These are phyloP conservation scores for Leccinum boreale DNA, from an alignment of 768 basidiomycete species.

Conservation along the genomic window DNA sequence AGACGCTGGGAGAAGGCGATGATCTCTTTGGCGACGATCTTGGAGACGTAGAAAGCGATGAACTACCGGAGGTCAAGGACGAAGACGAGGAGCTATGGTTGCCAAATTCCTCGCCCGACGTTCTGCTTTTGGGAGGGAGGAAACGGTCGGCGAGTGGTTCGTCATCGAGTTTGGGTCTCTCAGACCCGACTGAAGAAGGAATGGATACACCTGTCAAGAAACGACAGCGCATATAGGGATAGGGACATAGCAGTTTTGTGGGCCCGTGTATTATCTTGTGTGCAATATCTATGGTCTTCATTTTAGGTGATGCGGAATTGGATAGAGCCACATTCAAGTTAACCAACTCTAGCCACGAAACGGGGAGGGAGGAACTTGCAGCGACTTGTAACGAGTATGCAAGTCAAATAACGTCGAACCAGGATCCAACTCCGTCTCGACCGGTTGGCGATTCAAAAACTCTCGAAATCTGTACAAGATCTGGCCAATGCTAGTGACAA, in stretches of 20 bases:
- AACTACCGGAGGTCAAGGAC: slow-evolving; percentile 5
- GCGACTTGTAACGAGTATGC: too few species aligned
- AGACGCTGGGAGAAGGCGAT: neutral
- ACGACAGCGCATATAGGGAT: slow-evolving; percentile 16
- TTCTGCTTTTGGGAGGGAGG: slow-evolving; percentile 31
- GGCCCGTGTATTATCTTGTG: slow-evolving; percentile 1
- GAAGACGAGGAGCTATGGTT: slow-evolving; percentile 42
- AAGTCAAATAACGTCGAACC: too few species aligned
- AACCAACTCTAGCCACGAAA: too few species aligned
- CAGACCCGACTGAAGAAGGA: slow-evolving; percentile 15
- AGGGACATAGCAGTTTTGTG: neutral
- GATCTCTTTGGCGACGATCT: neutral
- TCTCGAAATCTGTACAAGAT: too few species aligned
- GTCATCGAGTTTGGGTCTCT: slow-evolving; percentile 23
- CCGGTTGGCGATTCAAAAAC: too few species aligned
- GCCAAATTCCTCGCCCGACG: slow-evolving; percentile 40
- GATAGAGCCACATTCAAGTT: too few species aligned
- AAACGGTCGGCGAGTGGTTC: slow-evolving; percentile 27
- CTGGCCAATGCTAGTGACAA: too few species aligned
- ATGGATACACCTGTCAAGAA: slow-evolving; percentile 26
- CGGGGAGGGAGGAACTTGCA: too few species aligned
- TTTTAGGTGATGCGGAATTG: too few species aligned
- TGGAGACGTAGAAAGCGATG: slow-evolving; percentile 6
- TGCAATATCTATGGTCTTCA: neutral
- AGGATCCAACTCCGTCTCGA: too few species aligned